Percentiles rank a stretch among this genome's conserved stretches.
These are phyloP conservation scores for Thermochaetoides thermophila DNA, from an alignment of 495 filamentous ascomycete species.

Conservation along the genomic window DNA sequence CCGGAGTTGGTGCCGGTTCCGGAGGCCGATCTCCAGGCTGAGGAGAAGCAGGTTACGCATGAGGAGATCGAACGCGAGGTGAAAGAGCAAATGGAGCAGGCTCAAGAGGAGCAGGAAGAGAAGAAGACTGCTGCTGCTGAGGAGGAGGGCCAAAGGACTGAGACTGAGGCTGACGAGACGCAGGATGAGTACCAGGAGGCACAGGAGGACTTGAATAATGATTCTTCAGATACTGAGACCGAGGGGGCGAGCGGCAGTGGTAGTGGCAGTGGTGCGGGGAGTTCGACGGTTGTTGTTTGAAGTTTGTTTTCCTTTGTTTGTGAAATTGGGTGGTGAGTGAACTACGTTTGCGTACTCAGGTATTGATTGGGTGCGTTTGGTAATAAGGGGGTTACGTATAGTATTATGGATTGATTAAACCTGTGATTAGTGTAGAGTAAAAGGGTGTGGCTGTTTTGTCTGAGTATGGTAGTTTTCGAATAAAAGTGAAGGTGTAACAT, in stretches of 20 bases:
- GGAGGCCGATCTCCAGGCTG: neutral
- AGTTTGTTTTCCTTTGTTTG: neutral
- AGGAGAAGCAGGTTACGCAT: too few species aligned
- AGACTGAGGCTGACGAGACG: neutral
- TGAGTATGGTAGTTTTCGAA: too few species aligned
- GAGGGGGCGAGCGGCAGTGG: neutral
- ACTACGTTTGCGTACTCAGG: slow-evolving; percentile 2
- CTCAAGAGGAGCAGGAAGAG: too few species aligned
- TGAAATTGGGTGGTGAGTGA: neutral
- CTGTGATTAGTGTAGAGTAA: neutral
- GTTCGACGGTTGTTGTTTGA: too few species aligned
- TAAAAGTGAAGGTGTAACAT: too few species aligned
- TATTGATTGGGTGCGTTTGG: slow-evolving; percentile 3
- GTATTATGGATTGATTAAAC: neutral
- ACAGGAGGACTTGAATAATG: neutral
- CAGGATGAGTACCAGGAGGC: neutral
- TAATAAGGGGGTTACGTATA: neutral
- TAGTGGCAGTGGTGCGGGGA: too few species aligned
- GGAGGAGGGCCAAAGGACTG: neutral
- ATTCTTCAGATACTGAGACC: neutral
- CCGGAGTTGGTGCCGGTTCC: too few species aligned
- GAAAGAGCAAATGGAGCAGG: too few species aligned
- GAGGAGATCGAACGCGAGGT: too few species aligned
- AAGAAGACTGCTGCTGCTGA: neutral
- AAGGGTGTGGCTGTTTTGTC: neutral